phyloP scores from a whole-genome alignment of 192 early-diverging fungal genomes.

The Phlyctochytrium bullatum region DNA sequence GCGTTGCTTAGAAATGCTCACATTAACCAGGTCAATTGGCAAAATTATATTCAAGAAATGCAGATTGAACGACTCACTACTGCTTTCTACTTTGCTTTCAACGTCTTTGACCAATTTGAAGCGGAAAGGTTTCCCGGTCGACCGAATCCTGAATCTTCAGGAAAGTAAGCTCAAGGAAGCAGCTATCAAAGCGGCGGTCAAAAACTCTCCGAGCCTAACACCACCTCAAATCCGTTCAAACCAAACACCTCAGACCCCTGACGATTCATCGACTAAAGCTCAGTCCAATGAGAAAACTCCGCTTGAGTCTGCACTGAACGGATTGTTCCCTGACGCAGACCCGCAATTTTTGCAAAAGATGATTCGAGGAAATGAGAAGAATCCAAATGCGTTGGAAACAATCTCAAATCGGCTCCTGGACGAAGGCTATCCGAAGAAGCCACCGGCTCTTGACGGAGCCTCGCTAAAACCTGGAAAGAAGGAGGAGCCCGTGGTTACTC shows the following conservation, averaged over 20 bases:
- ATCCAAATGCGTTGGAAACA: conserved; percentile 36
- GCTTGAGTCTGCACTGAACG: conserved; percentile 27
- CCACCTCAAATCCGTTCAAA: conserved; percentile 2
- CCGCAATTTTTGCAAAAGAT: conserved; percentile 50
- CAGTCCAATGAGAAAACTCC: background rate
- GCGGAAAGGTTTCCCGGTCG: conserved; percentile 72
- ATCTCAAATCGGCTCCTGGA: conserved; percentile 63
- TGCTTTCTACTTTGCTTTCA: conserved; percentile 71
- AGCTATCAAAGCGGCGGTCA: conserved; percentile 17
- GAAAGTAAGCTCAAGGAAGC: conserved; percentile 37
- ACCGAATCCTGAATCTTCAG: conserved; percentile 54
- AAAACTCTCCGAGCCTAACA: conserved; percentile 7
- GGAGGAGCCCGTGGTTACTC: background rate
- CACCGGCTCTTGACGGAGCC: too few relatives aligned
- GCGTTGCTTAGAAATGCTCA: conserved; percentile 5
- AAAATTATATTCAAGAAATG: conserved; percentile 63
- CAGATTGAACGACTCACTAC: conserved; percentile 74
- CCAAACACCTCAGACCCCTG: conserved; percentile 12
- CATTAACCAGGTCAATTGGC: conserved; percentile 51
- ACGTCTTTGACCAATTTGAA: conserved; percentile 66
- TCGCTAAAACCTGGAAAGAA: too few relatives aligned
- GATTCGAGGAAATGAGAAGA: conserved; percentile 45
- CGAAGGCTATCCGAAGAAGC: conserved; percentile 54
- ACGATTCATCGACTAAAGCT: conserved; percentile 6
- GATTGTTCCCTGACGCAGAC: conserved; percentile 69